These are phyloP conservation scores for Diplodia scrobiculata DNA, from an alignment of 2,329 filamentous ascomycete species.

Conservation along the genomic window DNA sequence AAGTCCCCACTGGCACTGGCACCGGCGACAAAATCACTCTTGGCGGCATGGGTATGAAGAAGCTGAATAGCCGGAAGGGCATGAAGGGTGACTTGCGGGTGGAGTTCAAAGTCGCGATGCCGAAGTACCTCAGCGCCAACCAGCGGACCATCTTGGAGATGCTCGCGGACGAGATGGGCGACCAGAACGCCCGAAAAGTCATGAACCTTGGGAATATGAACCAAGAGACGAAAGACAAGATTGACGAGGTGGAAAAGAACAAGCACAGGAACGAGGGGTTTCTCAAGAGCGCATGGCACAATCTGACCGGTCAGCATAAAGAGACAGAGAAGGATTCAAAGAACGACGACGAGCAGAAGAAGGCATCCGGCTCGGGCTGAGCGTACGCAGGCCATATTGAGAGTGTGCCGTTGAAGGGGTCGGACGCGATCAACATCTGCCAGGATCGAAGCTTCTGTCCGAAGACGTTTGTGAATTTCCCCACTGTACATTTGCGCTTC, in stretches of 20 bases:
- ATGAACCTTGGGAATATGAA: conserved; percentile 74
- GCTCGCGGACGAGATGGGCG: conserved; percentile 92
- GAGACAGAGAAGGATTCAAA: conserved; percentile 37
- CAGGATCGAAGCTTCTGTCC: not conserved
- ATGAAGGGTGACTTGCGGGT: conserved; percentile 81
- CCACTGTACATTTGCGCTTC: not conserved
- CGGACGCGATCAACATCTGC: not conserved
- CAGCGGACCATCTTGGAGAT: conserved; percentile 93
- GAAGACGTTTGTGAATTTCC: not conserved
- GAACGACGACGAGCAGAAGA: conserved; percentile 41
- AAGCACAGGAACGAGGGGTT: conserved; percentile 81
- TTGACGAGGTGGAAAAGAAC: conserved; percentile 33
- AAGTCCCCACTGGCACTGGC: conserved; percentile 85
- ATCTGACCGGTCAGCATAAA: conserved; percentile 72
- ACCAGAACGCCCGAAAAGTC: conserved; percentile 85
- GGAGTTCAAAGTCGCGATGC: conserved; percentile 93
- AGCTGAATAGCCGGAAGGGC: conserved; percentile 65
- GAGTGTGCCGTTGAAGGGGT: too few relatives aligned
- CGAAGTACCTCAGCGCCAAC: conserved; percentile 88
- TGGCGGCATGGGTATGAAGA: conserved; percentile 90
- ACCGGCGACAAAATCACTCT: conserved; percentile 91
- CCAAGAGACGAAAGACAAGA: conserved; percentile 31
- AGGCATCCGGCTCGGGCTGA: conserved; percentile 42
- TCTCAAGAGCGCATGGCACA: conserved; percentile 91
- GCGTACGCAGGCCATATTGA: not conserved